phyloP scores from a whole-genome alignment of 176 grass and related monocot species.

The Avena eriantha region DNA sequence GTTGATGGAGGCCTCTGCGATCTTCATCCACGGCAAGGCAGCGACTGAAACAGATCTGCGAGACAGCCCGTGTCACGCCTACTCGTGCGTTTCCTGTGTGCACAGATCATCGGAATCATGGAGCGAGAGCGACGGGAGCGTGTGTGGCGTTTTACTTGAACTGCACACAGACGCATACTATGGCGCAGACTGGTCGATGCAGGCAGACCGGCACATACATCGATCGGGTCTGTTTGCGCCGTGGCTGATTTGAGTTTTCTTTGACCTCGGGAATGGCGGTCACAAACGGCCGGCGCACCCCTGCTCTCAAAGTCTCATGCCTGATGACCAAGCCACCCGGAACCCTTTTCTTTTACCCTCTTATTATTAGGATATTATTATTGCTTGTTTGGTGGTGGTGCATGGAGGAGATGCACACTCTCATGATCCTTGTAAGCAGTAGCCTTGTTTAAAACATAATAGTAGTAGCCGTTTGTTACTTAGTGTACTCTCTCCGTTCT shows the following conservation, averaged over 20 bases:
- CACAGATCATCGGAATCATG: too few relatives aligned
- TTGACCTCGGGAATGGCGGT: constrained; percentile 56
- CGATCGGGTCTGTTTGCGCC: constrained; percentile 5
- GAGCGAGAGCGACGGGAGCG: too few relatives aligned
- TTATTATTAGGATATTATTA: neutral
- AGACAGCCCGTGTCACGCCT: too few relatives aligned
- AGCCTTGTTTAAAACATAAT: neutral
- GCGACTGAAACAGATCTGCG: neutral
- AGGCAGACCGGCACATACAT: too few relatives aligned
- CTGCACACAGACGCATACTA: neutral
- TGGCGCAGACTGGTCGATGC: neutral
- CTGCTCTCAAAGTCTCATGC: constrained; percentile 32
- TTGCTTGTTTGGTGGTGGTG: neutral
- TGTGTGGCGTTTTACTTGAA: neutral
- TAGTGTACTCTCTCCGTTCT: too few relatives aligned
- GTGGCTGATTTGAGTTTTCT: constrained; percentile 29
- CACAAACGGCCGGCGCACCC: constrained; percentile 60
- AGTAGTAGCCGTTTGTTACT: too few relatives aligned
- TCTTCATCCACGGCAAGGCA: neutral
- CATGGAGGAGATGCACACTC: neutral
- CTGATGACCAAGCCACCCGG: too few relatives aligned
- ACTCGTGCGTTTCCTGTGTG: neutral
- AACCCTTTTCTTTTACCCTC: constrained; percentile 9
- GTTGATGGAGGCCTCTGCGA: neutral
- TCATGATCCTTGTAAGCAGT: neutral